Base-by-base conservation (phyloP, 169 alveolate species). In the Plasmodium chabaudi region DNA sequence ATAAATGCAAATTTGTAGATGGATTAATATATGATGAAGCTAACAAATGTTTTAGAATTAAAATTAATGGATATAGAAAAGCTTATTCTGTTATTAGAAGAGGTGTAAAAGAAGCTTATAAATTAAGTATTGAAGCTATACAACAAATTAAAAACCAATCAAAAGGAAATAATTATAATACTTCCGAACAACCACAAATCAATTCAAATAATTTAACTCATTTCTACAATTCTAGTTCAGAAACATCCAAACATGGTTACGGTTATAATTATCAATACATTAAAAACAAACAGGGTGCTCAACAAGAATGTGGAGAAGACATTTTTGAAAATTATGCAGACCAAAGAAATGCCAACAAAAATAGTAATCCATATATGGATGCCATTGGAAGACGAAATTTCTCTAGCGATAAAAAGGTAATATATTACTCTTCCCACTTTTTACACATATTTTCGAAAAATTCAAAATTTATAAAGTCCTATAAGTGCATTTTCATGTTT, bases 51-150 rank as follows among this genome's bases (percentile, higher is more conserved):
- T 86, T 86, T 59, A 6, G 91, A 34, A 86, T 86, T 44, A 86
- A 86, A 69, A 71, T 86, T 70, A 71, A 86, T 68, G 87, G 91
- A 34, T 86, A 86, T 59, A 71, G 87, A 63, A 68, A 71, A 42
- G 91, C 91, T 15, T 86, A 70, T 72, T 86, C 91, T 44, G 91
- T 86, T 70, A 68, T 86, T 47, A 86, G 87, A 63, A 46, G 91
- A 15, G 91, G 91, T 44, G 91, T 86, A n/a, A 86, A 86, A 57
- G 87, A 86, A 64, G 91, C 91, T 13, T 86, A 86, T 61, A 68
- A 70, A n/a, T 86, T 86, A 39, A 86, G 91, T 65, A 71, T 86
- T 47, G 87, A 69, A 49, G 73, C 87, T 2, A 70, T 86, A 9
- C 77, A 86, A 13, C 91, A 86, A 42, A 71, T 86, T 23, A 72